Evolutionary conservation across 2,329 filamentous ascomycete species (phyloP), one percentile per base, ranked within the genome.

Genomic region (Hirsutella minnesotensis): DNA sequence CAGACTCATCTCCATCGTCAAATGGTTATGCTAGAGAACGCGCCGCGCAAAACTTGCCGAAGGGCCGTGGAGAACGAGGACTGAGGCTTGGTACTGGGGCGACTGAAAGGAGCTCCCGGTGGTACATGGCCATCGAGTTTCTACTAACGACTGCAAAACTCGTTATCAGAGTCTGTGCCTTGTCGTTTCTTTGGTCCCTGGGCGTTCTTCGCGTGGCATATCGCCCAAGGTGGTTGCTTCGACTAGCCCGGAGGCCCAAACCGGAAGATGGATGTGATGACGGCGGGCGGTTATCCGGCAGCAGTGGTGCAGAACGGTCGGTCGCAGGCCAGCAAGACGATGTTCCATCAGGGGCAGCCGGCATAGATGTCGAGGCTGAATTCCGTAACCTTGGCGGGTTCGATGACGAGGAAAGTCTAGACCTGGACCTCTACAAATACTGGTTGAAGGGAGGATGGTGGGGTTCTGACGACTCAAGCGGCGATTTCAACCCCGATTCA

Each of bases 401-500:
- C 42, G 57, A 63, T 55, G 54, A 79, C 34, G 84, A 92, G 51
- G 73, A 75, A 22, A 75, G 77, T 33, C 67, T 95, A 3, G 83
- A 90, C 49, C 71, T 73, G 2, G 81, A 79, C 45, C 66, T 95
- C 2, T 96, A 95, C 58, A 69, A 70, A 24, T 92, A 89, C 77
- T 96, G 87, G 84, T 79, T 83, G 41, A 69, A 72, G 42, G 87
- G 86, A 18, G 87, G 86, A 8, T 85, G 85, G 66, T 95, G 87
- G 80, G 89, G 90, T 1, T 80, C 81, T 15, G 70, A 81, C 27
- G 90, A 96, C 57, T 70, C 72, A 5, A 95, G 86, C 54, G 85
- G 84, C 22, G 83, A 90, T 48, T 96, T 89, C 58, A 60, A 69
- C 27, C 81, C 81, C 1, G 55, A 61, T 8, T 60, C 68, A 10